Conservation (phyloP, 73 alveolate genomes). For the Blepharisma japonicum region DNA sequence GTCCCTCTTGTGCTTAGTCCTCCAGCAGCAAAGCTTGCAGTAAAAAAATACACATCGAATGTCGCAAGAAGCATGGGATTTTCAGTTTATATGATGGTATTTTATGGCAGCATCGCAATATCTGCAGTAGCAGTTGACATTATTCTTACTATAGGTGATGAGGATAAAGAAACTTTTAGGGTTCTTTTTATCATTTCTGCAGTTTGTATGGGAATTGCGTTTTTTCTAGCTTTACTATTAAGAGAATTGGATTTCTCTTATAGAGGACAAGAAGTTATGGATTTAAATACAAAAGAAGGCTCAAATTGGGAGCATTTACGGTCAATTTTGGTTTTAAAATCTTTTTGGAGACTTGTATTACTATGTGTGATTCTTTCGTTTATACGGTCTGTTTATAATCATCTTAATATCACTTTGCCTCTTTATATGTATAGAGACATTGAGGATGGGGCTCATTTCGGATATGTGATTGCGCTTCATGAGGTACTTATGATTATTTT, state of each 20-base stretch:
- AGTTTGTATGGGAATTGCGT: neutral
- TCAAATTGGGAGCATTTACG: neutral
- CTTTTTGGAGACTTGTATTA: constrained; percentile 3
- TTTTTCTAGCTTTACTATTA: neutral
- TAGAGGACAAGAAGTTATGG: neutral
- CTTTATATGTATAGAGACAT: neutral
- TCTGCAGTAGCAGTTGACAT: constrained; percentile 6
- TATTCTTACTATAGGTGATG: neutral
- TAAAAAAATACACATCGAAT: neutral
- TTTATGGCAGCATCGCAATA: neutral
- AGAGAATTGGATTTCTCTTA: neutral
- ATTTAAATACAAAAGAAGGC: neutral
- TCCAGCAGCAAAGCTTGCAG: neutral
- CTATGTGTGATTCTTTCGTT: neutral
- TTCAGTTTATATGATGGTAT: neutral
- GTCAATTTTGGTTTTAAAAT: neutral
- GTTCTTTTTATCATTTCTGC: neutral
- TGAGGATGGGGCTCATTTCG: constrained; percentile 24
- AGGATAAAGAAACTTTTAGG: neutral
- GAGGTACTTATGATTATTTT: constrained; percentile 10
- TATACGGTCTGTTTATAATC: neutral
- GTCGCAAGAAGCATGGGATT: constrained; percentile 8
- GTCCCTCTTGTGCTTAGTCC: too few species aligned
- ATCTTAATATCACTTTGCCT: constrained; percentile 17
- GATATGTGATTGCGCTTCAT: constrained; percentile 6